These are phyloP conservation scores for Piper longum DNA, from an alignment of 164 flowering plant species.

Conservation along the genomic window DNA sequence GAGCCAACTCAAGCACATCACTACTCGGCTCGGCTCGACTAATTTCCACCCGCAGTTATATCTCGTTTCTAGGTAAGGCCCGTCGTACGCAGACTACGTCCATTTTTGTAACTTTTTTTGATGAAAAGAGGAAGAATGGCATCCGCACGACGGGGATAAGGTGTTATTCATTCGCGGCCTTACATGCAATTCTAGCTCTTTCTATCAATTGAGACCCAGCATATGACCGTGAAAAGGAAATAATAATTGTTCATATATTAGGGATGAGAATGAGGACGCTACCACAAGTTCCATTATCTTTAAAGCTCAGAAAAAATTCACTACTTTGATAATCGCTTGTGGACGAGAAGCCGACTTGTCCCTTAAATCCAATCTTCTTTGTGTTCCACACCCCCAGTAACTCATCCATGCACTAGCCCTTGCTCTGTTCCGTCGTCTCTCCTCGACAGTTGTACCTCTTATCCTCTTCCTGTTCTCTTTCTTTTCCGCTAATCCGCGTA, in stretches of 20 bases:
- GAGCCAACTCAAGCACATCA: too few species aligned
- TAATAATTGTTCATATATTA: background rate
- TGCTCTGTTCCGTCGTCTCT: constrained; percentile 5
- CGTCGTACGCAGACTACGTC: too few species aligned
- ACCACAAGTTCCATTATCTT: background rate
- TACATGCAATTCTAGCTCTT: background rate
- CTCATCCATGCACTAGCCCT: constrained; percentile 20
- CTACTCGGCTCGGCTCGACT: too few species aligned
- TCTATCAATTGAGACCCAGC: background rate
- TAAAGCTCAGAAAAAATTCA: too few species aligned
- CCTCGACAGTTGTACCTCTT: constrained; percentile 1
- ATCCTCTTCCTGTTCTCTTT: constrained; percentile 2
- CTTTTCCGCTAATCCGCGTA: background rate
- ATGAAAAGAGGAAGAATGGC: background rate
- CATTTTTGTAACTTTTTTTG: too few species aligned
- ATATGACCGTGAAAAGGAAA: background rate
- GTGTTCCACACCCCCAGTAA: constrained; percentile 25
- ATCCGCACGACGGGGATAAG: background rate
- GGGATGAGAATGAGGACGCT: background rate
- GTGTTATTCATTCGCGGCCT: background rate
- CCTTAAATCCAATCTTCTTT: constrained; percentile 12
- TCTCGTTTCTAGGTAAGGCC: too few species aligned
- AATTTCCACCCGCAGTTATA: too few species aligned
- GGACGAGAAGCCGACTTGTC: constrained; percentile 13
- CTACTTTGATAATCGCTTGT: constrained; percentile 4